Conservation (phyloP, 1,284 basidiomycete species). For the Fomitopsis pinicola region DNA sequence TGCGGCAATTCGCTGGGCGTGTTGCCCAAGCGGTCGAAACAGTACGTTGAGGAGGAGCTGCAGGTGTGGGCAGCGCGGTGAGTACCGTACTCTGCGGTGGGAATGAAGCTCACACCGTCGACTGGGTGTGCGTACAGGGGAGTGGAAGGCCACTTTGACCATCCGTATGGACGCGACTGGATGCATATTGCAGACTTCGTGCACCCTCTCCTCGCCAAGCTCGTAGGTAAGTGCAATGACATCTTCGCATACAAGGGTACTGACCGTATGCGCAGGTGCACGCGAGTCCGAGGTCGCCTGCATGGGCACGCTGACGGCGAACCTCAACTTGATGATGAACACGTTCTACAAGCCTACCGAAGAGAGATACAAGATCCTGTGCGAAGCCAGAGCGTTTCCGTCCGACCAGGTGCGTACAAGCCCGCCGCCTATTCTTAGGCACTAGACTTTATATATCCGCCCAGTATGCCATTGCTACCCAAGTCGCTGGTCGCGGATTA, state of each 20-base stretch:
- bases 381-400: constrained; percentile 92
- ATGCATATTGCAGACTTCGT: constrained; percentile 73
- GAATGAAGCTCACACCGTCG: constrained; percentile 5
- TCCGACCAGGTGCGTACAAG: constrained; percentile 68
- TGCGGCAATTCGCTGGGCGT: constrained; percentile 96
- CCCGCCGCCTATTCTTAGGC: not conserved
- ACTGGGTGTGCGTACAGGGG: constrained; percentile 46
- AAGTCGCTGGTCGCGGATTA: constrained; percentile 78
- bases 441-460: constrained; percentile 1
- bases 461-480: constrained; percentile 93
- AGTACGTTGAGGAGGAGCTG: constrained; percentile 81
- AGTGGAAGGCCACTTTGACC: constrained; percentile 90
- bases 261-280: constrained; percentile 53
- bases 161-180: constrained; percentile 85
- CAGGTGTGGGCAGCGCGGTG: constrained; percentile 84
- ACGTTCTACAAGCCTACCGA: constrained; percentile 90
- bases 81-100: constrained; percentile 15
- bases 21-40: constrained; percentile 69
- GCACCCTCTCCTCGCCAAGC: constrained; percentile 71
- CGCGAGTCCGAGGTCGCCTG: constrained; percentile 87
- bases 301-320: constrained; percentile 92
- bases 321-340: constrained; percentile 92
- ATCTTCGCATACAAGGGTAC: not conserved
- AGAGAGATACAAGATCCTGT: constrained; percentile 89
- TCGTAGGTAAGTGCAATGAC: constrained; percentile 67